Evolutionary conservation across 345 rosid species (phyloP).

Genomic region (Salix caprea): DNA sequence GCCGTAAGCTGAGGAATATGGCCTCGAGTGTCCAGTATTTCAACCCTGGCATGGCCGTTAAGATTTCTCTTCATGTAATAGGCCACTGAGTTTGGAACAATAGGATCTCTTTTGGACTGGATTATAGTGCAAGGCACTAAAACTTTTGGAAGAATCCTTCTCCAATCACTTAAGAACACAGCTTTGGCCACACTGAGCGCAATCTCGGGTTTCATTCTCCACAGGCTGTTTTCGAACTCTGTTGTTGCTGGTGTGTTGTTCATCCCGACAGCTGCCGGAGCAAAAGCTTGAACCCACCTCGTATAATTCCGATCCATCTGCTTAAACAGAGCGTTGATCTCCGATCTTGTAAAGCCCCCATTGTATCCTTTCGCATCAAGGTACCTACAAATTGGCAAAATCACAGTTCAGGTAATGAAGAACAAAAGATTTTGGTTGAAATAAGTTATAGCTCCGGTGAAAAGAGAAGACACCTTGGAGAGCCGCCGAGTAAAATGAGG

Average conservation of each 20-base stretch:
- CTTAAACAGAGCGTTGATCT: slow-evolving; percentile 1
- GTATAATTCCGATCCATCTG: slow-evolving; percentile 18
- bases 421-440: not conserved
- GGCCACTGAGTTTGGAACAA: slow-evolving; percentile 24
- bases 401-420: not conserved
- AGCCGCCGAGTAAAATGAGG: slow-evolving; percentile 31
- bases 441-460: not conserved
- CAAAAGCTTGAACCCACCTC: slow-evolving; percentile 21
- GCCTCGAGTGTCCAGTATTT: slow-evolving; percentile 23
- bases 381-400: slow-evolving; percentile 22
- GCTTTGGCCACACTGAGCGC: slow-evolving; percentile 16
- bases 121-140: slow-evolving; percentile 30
- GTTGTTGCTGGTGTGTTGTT: slow-evolving; percentile 16
- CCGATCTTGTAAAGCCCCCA: slow-evolving; percentile 23
- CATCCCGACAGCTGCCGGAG: slow-evolving; percentile 8
- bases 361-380: slow-evolving; percentile 20
- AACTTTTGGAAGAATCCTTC: slow-evolving; percentile 21
- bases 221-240: slow-evolving; percentile 19
- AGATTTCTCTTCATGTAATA: slow-evolving; percentile 27
- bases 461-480: slow-evolving; percentile 27
- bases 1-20: slow-evolving; percentile 35
- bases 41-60: slow-evolving; percentile 17
- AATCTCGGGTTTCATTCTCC: slow-evolving; percentile 18
- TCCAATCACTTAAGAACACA: slow-evolving; percentile 26
- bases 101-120: slow-evolving; percentile 18